Evolutionary conservation across 2,329 filamentous ascomycete genomes (phyloP), one percentile per base, ranked within the genome.

Genomic region (Fusarium azukiicola): DNA sequence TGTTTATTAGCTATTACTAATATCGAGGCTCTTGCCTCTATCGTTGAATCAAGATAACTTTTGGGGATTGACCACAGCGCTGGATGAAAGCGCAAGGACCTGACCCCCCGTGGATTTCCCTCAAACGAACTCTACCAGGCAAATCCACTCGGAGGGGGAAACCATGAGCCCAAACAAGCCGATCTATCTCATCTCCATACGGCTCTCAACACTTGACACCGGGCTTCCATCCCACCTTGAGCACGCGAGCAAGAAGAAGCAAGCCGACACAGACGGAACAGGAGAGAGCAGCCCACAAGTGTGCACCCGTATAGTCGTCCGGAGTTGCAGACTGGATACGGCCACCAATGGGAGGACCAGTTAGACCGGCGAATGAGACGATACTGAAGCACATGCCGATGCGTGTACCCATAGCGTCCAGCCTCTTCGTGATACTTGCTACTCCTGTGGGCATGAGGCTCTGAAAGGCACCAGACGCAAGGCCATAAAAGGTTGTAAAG

Each of bases 311-410:
- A 46, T 84, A 85, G 3, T 76, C 77, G 1, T 84, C 84, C 23
- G 82, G 84, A 1, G 74, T 81, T 3, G 49, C 67, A 2, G 80
- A 73, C 64, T 83, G 76, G 0, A 83, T 46, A 3, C 78, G 19
- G 0, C 88, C 88, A 1, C 88, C 88, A 27, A 89, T 84, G 1
- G 88, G 88, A 6, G 87, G 86, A 0, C 88, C 88, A 0, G 87
- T 88, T 19, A 89, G 69, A 0, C 86, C 84, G 2, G 86, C 86
- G 58, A 89, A 82, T 0, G 87, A 88, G 11, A 84, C 80, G 10
- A 89, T 84, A 56, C 80, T 85, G 16, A 89, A 89, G 2, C 85
- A 86, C 87, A 89, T 89, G 13, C 88, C 88, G 19, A 89, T 80
- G 36, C 88, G 81, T 3, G 87, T 88, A 0, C 88, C 88, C 3